Evolutionary conservation across 2,329 filamentous ascomycete genomes (phyloP).

Genomic region (Mycosphaerella sp.): DNA sequence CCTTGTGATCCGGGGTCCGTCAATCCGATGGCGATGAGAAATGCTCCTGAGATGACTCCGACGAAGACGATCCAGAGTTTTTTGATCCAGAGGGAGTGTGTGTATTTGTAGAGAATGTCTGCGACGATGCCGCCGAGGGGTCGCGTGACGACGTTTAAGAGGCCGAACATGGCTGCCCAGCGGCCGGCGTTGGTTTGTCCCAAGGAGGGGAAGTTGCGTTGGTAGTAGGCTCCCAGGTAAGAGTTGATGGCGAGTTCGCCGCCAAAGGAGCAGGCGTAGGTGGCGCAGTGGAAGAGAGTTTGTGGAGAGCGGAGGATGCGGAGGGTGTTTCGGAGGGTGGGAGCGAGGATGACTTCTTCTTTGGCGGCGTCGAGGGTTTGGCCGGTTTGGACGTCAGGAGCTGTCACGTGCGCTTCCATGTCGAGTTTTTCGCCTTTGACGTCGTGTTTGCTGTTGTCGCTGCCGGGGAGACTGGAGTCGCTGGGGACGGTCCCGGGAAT

Average conservation of each 20-base stretch:
- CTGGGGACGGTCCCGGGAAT: slow-evolving; percentile 35
- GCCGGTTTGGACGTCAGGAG: slow-evolving; percentile 35
- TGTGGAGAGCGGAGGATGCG: slow-evolving; percentile 57
- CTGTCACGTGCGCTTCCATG: neutral
- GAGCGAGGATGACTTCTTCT: slow-evolving; percentile 56
- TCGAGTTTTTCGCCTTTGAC: slow-evolving; percentile 34
- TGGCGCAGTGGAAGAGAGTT: slow-evolving; percentile 46
- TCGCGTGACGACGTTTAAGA: slow-evolving; percentile 62
- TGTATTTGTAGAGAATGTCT: slow-evolving; percentile 50
- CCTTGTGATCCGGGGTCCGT: slow-evolving; percentile 54
- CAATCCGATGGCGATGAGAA: slow-evolving; percentile 56
- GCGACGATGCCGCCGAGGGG: slow-evolving; percentile 58
- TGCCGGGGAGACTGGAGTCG: slow-evolving; percentile 27
- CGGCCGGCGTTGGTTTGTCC: slow-evolving; percentile 41
- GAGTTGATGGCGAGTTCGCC: slow-evolving; percentile 55
- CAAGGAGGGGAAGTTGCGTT: slow-evolving; percentile 45
- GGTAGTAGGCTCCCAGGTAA: slow-evolving; percentile 54
- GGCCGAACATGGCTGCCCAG: slow-evolving; percentile 67
- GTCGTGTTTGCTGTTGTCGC: slow-evolving; percentile 45
- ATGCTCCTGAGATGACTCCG: slow-evolving; percentile 50
- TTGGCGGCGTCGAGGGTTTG: slow-evolving; percentile 52
- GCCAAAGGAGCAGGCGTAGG: slow-evolving; percentile 56
- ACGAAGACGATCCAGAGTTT: slow-evolving; percentile 55
- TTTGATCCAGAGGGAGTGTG: slow-evolving; percentile 54
- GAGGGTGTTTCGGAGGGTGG: slow-evolving; percentile 53